A percentile compares a stretch with the other conserved stretches of the same genome.
These are phyloP conservation scores for Eucalyptus marginata DNA, from an alignment of 345 rosid genomes.

Conservation along the genomic window DNA sequence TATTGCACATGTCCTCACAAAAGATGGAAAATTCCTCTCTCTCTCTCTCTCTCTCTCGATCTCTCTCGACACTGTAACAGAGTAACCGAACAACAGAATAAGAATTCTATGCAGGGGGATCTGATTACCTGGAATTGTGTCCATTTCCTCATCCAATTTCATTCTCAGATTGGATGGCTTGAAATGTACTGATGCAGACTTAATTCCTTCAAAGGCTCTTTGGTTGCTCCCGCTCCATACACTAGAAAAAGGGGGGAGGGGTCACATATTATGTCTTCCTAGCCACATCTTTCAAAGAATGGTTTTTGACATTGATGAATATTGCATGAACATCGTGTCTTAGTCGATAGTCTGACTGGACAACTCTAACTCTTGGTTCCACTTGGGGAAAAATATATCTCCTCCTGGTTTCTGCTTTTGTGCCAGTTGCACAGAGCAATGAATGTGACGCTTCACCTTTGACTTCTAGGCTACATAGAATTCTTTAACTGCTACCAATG, in stretches of 20 bases:
- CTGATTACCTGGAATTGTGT: not conserved
- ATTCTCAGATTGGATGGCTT: not conserved
- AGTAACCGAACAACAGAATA: not conserved
- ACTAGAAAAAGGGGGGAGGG: not conserved
- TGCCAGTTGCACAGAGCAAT: not conserved
- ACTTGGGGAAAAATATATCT: not conserved
- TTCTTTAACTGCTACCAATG: not conserved
- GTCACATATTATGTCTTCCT: not conserved
- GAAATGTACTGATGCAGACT: not conserved
- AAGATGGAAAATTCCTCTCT: not conserved
- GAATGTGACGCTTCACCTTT: not conserved
- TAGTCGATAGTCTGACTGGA: not conserved
- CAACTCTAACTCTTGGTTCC: not conserved
- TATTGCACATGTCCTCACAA: not conserved
- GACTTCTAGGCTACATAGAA: not conserved
- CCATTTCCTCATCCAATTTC: not conserved
- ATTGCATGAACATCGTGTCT: not conserved
- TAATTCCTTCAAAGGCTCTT: not conserved
- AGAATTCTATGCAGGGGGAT: not conserved
- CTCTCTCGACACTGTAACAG: not conserved
- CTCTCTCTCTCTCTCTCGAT: not conserved
- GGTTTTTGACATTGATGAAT: not conserved
- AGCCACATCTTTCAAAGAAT: not conserved
- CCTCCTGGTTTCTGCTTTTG: not conserved
- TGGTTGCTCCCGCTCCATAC: not conserved